Evolutionary conservation across 2,329 filamentous ascomycete genomes (phyloP), one percentile per base, ranked within the genome.

Genomic region (Fusarium avenaceum): DNA sequence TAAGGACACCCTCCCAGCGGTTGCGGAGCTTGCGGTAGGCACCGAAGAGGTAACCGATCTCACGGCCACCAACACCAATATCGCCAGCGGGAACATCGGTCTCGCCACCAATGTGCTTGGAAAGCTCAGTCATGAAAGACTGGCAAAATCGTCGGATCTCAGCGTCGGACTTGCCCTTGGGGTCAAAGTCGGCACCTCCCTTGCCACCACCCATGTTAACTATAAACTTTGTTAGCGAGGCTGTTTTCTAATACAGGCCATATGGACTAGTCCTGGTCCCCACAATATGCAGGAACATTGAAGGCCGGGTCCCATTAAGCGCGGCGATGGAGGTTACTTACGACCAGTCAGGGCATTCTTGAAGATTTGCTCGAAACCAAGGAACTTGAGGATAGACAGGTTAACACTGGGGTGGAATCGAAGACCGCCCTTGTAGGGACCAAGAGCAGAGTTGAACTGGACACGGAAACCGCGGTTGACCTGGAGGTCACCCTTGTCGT

Each of bases 331-430:
- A 38, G 22, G 22, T 26, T 22, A 89, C 92, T 86, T 85, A 94
- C 92, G 84, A 78, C 96, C 96, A 66, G 96, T 98, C 74, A 98
- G 85, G 73, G 96, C 96, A 92, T 98, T 98, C 89, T 98, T 98
- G 88, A 98, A 98, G 84, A 95, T 96, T 85, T 98, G 96, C 89
- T 99, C 96, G 77, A 98, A 98, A 72, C 95, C 96, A 78, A 99
- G 88, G 85, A 98, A 98, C 86, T 99, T 99, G 76, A 99, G 89
- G 77, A 91, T 89, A 67, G 87, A 89, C 77, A 91, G 80, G 82
- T 91, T 96, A 81, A 96, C 93, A 13, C 90, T 90, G 67, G 95
- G 96, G 82, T 99, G 96, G 82, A 99, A 93, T 74, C 96, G 88
- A 74, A 98, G 90, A 79, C 96, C 96, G 72, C 96, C 96, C 89